phyloP scores from a whole-genome alignment of 768 basidiomycete genomes.

The Clavaria fumosa region DNA sequence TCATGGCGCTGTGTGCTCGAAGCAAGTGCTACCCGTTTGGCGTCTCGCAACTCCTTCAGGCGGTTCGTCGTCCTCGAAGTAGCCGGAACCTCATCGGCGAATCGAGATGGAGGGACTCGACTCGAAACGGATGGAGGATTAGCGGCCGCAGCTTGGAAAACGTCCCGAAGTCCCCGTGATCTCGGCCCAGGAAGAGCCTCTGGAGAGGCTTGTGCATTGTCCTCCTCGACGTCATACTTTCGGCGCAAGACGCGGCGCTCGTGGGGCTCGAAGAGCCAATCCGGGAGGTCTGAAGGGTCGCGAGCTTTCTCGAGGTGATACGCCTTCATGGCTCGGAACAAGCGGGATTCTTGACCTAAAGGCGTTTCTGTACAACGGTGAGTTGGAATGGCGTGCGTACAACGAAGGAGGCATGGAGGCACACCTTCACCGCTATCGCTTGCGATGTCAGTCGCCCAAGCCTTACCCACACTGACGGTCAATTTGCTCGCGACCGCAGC shows the following conservation, averaged over 20 bases:
- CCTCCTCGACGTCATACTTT: conserved; percentile 9
- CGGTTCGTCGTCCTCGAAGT: conserved; percentile 29
- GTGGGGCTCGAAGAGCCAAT: conserved; percentile 47
- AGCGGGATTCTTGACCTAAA: conserved; percentile 40
- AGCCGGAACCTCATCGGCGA: conserved; percentile 10
- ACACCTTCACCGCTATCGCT: conserved; percentile 31
- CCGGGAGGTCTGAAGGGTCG: conserved; percentile 40
- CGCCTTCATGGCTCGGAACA: conserved; percentile 50
- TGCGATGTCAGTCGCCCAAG: conserved; percentile 32
- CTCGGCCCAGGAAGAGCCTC: neutral
- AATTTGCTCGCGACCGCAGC: conserved; percentile 36
- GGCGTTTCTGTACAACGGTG: conserved; percentile 25
- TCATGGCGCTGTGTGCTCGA: neutral
- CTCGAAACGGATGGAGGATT: neutral
- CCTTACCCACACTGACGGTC: conserved; percentile 41
- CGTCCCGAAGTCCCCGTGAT: conserved; percentile 15
- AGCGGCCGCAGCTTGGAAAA: conserved; percentile 11
- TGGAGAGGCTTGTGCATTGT: conserved; percentile 1
- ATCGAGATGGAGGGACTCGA: neutral
- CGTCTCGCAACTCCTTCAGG: conserved; percentile 35
- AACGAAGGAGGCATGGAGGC: conserved; percentile 6
- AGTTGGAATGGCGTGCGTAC: neutral
- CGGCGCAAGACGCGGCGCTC: conserved; percentile 26
- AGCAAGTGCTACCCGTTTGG: conserved; percentile 23
- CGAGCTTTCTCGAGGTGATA: conserved; percentile 50